Conservation (phyloP, 75 land plant genomes). For the Selaginella tamariscina region DNA sequence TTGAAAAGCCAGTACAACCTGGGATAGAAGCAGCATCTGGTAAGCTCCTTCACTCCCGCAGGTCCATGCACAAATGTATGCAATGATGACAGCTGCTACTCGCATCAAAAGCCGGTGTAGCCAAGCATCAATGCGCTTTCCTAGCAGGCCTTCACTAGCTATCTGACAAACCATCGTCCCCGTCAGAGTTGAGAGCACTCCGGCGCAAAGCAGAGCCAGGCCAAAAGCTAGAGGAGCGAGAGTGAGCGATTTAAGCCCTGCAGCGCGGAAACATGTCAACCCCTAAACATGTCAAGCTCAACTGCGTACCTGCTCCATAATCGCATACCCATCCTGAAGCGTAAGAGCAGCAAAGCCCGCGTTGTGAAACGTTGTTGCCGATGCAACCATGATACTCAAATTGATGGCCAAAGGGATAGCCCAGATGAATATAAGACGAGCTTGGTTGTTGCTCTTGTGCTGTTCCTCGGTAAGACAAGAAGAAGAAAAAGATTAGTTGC, state of each 20-base stretch:
- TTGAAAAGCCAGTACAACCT: constrained; percentile 61
- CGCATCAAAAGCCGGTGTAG: constrained; percentile 44
- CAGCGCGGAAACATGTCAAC: constrained; percentile 6
- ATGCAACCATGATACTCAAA: constrained; percentile 51
- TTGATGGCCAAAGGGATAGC: constrained; percentile 14
- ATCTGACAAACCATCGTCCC: constrained; percentile 43
- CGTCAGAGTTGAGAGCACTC: constrained; percentile 48
- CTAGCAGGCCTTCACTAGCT: constrained; percentile 40
- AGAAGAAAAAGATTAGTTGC: neutral
- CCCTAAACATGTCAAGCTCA: neutral
- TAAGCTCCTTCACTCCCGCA: constrained; percentile 76
- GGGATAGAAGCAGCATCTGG: constrained; percentile 57
- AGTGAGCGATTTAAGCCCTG: constrained; percentile 59
- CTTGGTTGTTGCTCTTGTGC: neutral
- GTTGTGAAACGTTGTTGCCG: constrained; percentile 58
- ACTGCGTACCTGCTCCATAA: constrained; percentile 61
- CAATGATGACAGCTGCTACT: constrained; percentile 35
- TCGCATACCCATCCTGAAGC: constrained; percentile 62
- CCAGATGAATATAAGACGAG: neutral
- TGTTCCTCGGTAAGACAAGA: neutral
- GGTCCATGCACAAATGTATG: constrained; percentile 44
- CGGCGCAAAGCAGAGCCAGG: constrained; percentile 51
- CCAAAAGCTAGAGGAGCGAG: constrained; percentile 40
- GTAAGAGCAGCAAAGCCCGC: constrained; percentile 50
- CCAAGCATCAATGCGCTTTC: constrained; percentile 39